Conservation (phyloP, 140 eudicot genomes). For the Cichorium intybus region DNA sequence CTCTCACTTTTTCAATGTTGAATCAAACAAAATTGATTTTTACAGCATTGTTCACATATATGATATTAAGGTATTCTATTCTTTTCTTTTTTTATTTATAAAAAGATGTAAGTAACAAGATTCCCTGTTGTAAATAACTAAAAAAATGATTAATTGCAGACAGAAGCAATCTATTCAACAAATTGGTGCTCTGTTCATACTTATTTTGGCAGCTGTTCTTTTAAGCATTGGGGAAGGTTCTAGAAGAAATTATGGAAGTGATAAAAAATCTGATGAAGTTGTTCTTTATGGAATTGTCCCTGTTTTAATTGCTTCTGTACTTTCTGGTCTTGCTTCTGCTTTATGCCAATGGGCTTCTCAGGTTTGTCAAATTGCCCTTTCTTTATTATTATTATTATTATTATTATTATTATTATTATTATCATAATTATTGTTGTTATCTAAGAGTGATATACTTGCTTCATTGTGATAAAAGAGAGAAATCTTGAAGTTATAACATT, state of each 20-base stretch:
- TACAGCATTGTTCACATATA: conserved; percentile 86
- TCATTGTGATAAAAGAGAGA: not conserved
- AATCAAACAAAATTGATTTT: conserved; percentile 93
- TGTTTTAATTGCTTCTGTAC: conserved; percentile 85
- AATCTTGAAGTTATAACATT: not conserved
- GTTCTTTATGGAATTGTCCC: conserved; percentile 83
- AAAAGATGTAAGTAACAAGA: too few species aligned
- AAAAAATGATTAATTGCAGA: conserved; percentile 35
- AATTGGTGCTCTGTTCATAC: conserved; percentile 86
- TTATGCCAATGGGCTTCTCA: conserved; percentile 99
- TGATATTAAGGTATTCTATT: conserved; percentile 65
- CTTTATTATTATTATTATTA: not conserved
- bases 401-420: too few species aligned
- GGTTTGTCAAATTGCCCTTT: conserved; percentile 42
- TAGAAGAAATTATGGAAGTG: conserved; percentile 63
- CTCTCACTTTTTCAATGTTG: conserved; percentile 91
- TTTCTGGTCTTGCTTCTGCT: conserved; percentile 97
- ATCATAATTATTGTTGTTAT: too few species aligned
- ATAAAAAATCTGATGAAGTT: conserved; percentile 60
- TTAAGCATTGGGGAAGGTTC: conserved; percentile 97
- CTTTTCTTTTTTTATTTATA: too few species aligned
- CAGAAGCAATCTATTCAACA: conserved; percentile 96
- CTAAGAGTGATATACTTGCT: not conserved
- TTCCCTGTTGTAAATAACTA: conserved; percentile 12
- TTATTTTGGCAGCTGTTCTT: conserved; percentile 89